Percentiles rank a stretch among this genome's conserved stretches.
Conservation (phyloP, 1,139 yeast genomes). For the Yamadazyma diddensiae region DNA sequence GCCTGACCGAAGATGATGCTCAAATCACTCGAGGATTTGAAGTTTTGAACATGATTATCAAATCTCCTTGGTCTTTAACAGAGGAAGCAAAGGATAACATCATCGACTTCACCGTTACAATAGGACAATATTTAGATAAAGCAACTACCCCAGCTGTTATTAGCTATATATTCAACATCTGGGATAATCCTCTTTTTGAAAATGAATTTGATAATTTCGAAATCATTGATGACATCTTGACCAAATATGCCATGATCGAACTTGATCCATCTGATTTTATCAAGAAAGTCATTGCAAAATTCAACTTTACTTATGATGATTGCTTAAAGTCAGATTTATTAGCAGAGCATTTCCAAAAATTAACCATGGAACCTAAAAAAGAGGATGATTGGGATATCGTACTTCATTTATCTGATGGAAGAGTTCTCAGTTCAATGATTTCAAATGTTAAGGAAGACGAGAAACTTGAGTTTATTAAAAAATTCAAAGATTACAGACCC, state of each 20-base stretch:
- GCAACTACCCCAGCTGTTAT: constrained; percentile 20
- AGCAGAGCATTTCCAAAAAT: constrained; percentile 7
- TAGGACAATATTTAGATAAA: constrained; percentile 28
- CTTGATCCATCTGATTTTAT: constrained; percentile 13
- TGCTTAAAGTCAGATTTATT: constrained; percentile 9
- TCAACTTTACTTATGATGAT: constrained; percentile 10
- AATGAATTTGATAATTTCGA: constrained; percentile 16
- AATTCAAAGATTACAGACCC: constrained; percentile 2
- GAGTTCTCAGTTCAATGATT: constrained; percentile 11
- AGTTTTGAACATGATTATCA: constrained; percentile 2
- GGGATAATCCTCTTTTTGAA: constrained; percentile 18
- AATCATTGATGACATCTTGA: constrained; percentile 29
- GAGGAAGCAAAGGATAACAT: constrained; percentile 4
- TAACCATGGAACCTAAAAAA: constrained; percentile 7
- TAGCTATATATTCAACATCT: constrained; percentile 1
- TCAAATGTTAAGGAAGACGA: constrained; percentile 4
- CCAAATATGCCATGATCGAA: constrained; percentile 24
- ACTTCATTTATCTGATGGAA: constrained; percentile 14
- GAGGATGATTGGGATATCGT: constrained; percentile 18
- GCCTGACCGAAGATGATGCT: constrained; percentile 5
- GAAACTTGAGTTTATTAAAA: constrained; percentile 4
- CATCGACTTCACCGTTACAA: constrained; percentile 9
- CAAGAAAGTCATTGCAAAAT: constrained; percentile 5
- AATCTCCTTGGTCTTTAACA: background rate
- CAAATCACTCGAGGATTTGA: constrained; percentile 5